Evolutionary conservation across 2,329 filamentous ascomycete genomes (phyloP), one percentile per base, ranked within the genome.

Genomic region (Alternaria tenuissima): DNA sequence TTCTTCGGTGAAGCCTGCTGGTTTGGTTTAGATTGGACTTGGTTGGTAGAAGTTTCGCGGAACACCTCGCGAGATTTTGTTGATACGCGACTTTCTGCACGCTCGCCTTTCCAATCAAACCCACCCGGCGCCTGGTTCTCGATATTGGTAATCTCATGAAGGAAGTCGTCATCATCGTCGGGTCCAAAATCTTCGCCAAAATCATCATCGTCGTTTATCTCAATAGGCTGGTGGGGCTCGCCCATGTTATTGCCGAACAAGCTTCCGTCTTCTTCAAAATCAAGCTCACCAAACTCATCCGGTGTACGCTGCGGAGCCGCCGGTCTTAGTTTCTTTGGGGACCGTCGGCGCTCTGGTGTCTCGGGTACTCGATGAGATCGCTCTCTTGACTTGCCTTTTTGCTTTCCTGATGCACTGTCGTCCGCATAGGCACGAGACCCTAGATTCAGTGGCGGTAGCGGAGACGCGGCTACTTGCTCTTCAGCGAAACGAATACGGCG

Each of bases 81-180:
- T 59, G 64, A 12, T 36, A 57, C 47, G 67, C 57, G 57, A 18
- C 42, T 57, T 22, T 65, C 62, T 8, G 67, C 58, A 42, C 61
- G 67, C 11, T 74, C 68, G 20, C 70, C 71, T 60, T 68, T 76
- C 74, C 77, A 70, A 47, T 75, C 69, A 51, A 68, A 73, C 8
- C 41, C 55, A 44, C 52, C 60, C 4, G 72, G 64, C 51, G 74
- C 76, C 47, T 72, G 65, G 32, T 79, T 79, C 55, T 83, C 81
- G 41, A 82, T 70, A 52, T 81, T 77, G 41, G 79, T 76, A 9
- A 81, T 78, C 42, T 81, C 68, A 54, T 83, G 75, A 32, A 81
- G 62, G 7, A 76, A 73, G 64, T 76, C 73, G 3, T 76, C 72
- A 48, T 78, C 72, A n/a, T 74, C 68, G 12, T 65, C 67, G 22